Conservation (phyloP, 257 asterid genomes). For the Anisodus tanguticus region DNA sequence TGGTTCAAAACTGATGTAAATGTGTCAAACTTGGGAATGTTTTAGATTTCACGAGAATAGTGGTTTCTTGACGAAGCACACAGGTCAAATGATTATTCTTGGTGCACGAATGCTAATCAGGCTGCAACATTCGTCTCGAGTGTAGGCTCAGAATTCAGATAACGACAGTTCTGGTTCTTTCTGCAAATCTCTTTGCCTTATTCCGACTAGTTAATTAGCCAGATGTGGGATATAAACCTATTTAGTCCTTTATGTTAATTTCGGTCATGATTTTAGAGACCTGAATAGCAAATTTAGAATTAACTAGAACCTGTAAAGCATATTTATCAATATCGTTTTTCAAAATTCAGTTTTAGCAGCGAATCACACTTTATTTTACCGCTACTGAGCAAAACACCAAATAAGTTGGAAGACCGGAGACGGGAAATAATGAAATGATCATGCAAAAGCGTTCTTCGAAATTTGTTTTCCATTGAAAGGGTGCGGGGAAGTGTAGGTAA, state of each 20-base stretch:
- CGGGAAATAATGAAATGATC: background rate
- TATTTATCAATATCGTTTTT: background rate
- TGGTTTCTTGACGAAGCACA: slow-evolving; percentile 1
- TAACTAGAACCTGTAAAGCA: background rate
- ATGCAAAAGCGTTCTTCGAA: background rate
- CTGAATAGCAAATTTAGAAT: background rate
- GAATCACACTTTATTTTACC: background rate
- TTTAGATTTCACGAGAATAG: background rate
- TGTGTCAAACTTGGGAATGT: background rate
- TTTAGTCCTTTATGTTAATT: background rate
- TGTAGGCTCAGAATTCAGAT: slow-evolving; percentile 1
- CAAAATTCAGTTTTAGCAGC: background rate
- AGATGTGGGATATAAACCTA: background rate
- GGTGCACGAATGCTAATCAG: background rate
- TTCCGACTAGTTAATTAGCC: background rate
- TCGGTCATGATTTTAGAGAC: background rate
- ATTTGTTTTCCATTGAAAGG: background rate
- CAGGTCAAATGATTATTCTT: slow-evolving; percentile 11
- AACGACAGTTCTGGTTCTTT: background rate
- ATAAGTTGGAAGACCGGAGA: background rate
- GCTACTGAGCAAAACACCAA: background rate
- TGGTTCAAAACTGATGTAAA: background rate
- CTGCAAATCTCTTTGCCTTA: background rate
- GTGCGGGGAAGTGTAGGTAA: background rate
- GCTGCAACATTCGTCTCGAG: background rate